Evolutionary conservation across 371 early-diverging fungal genomes (phyloP), one percentile per base, ranked within the genome.

Genomic region (Circinella umbellata): DNA sequence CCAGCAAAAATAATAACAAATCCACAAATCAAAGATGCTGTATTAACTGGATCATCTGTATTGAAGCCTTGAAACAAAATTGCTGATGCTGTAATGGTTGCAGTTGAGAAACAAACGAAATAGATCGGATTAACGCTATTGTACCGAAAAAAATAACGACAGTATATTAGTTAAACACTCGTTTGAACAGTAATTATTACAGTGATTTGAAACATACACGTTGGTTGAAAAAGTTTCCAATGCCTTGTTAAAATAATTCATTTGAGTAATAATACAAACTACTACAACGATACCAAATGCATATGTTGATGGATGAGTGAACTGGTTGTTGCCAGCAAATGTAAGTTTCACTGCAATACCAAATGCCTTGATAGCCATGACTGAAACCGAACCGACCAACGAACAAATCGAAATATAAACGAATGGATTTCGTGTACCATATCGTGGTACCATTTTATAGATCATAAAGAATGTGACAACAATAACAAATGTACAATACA

Each of bases 231-330:
- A 97, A 67, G 88, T 80, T 68, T 95, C 95, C 46, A 97, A 80
- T 5, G 97, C 96, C 86, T 96, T 97, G 87, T 97, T 96, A 69
- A 97, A 96, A 77, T 96, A 97, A 77, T 96, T 96, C 90, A 96
- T 92, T 80, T 97, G 96, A n/a, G 92, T 90, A 17, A 95, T 79
- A 62, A 95, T 94, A 74, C 93, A 95, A 1, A 88, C 80, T 5
- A 74, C 86, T n/a, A 96, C 94, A 20, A 90, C 86, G n/a, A 93
- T 68, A 11, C 90, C 90, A 77, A 96, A 95, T 14, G 93, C 80
- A 67, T 94, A 96, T 4, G 96, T 96, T 39, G 94, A 94, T 9
- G 91, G 86, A 66, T 94, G 90, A 14, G 87, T 86, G 47, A 97
- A 88, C 82, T 97, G 97, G 83, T 97, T 97, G 73, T 91, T 83